Evolutionary conservation across 768 basidiomycete species (phyloP).

Genomic region (Vararia minispora): DNA sequence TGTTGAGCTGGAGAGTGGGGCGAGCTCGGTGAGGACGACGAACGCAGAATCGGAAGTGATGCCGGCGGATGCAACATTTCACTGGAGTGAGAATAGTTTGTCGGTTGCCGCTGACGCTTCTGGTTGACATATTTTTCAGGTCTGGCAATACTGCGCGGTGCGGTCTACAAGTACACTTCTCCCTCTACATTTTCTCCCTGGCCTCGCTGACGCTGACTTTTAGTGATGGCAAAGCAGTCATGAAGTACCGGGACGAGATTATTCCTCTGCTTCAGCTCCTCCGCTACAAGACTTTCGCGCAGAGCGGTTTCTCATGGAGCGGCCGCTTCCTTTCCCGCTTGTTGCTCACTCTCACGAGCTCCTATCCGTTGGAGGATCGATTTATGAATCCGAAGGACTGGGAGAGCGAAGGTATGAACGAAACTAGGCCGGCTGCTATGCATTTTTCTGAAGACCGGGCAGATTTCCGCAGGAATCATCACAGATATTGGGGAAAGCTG

Average conservation of each 20-base stretch:
- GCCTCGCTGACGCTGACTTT: not conserved
- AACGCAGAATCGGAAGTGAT: conserved; percentile 50
- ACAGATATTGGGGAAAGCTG: conserved; percentile 71
- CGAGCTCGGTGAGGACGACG: conserved; percentile 63
- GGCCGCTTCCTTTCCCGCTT: conserved; percentile 67
- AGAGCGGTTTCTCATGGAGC: conserved; percentile 74
- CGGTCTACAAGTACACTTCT: conserved; percentile 62
- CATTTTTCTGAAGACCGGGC: too few species aligned
- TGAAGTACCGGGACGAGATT: conserved; percentile 53
- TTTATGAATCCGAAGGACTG: conserved; percentile 75
- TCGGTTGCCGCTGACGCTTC: not conserved
- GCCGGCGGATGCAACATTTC: conserved; percentile 75
- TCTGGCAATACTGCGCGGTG: conserved; percentile 65
- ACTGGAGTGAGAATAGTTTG: conserved; percentile 55
- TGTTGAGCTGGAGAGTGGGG: conserved; percentile 75
- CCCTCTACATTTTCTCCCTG: not conserved
- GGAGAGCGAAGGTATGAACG: conserved; percentile 55
- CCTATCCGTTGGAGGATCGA: conserved; percentile 71
- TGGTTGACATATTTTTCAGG: conserved; percentile 29
- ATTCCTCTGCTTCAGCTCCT: conserved; percentile 50
- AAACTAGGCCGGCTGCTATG: too few species aligned
- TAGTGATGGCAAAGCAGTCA: conserved; percentile 48
- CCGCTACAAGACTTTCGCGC: conserved; percentile 61
- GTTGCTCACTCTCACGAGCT: conserved; percentile 65
- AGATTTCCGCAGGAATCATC: conserved; percentile 65